Conservation (phyloP, 768 basidiomycete genomes). For the Omphalotus guepiniiformis region DNA sequence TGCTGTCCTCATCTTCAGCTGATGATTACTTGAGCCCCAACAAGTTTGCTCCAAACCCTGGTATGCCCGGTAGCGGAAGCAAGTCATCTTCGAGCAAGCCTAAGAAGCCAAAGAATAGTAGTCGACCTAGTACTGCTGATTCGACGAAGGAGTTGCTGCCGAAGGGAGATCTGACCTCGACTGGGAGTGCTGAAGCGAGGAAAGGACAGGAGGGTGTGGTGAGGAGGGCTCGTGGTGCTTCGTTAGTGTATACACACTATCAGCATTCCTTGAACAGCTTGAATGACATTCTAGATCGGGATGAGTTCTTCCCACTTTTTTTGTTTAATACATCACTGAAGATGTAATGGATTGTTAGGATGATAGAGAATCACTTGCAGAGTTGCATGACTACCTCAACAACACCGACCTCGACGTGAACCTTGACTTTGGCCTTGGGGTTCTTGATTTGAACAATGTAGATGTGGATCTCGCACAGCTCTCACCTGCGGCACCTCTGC, state of each 20-base stretch:
- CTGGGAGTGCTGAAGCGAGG: not conserved
- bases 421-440: slow-evolving; percentile 7
- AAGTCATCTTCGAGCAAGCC: too few relatives aligned
- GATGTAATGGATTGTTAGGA: slow-evolving; percentile 46
- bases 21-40: too few relatives aligned
- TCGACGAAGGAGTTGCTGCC: slow-evolving; percentile 52
- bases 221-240: slow-evolving; percentile 21
- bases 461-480: slow-evolving; percentile 13
- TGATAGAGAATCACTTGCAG: slow-evolving; percentile 68
- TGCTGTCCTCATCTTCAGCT: slow-evolving; percentile 11
- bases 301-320: slow-evolving; percentile 30
- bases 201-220: slow-evolving; percentile 8
- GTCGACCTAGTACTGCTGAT: slow-evolving; percentile 60
- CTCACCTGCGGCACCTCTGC: slow-evolving; percentile 20
- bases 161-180: slow-evolving; percentile 13
- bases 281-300: slow-evolving; percentile 73
- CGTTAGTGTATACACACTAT: slow-evolving; percentile 68
- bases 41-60: too few relatives aligned
- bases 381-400: slow-evolving; percentile 67
- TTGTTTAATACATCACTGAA: not conserved
- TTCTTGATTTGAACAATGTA: not conserved
- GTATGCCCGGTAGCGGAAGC: too few relatives aligned
- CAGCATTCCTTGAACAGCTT: slow-evolving; percentile 80
- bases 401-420: slow-evolving; percentile 21
- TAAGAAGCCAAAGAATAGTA: slow-evolving; percentile 39